These are phyloP conservation scores for Plectosphaerella plurivora DNA, from an alignment of 2,329 filamentous ascomycete genomes.

Conservation along the genomic window DNA sequence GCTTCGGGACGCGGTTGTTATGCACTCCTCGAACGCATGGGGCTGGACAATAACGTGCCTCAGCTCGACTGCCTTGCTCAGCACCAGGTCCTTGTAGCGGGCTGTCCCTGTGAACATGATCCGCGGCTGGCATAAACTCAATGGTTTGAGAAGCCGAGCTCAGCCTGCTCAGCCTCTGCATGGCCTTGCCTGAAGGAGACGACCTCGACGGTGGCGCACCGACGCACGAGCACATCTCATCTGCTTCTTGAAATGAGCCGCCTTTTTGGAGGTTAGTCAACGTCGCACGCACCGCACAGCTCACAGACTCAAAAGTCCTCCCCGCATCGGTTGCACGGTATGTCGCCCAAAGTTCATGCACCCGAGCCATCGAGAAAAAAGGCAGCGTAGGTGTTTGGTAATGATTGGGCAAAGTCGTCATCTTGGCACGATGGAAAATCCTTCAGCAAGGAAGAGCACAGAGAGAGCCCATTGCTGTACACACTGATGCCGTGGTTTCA, in stretches of 20 bases:
- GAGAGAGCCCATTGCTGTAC: conserved; percentile 50
- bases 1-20: background rate
- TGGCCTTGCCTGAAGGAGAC: no score
- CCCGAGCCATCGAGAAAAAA: conserved; percentile 22
- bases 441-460: conserved; percentile 52
- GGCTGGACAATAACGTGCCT: background rate
- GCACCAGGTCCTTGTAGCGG: no score
- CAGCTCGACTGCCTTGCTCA: background rate
- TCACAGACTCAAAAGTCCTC: no score
- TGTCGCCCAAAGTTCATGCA: conserved; percentile 55
- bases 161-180: no score
- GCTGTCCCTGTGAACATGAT: no score
- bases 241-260: no score
- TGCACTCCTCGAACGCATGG: background rate
- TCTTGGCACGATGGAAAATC: conserved; percentile 53
- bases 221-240: no score
- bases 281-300: no score
- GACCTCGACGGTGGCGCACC: no score
- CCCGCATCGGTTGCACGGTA: conserved; percentile 7
- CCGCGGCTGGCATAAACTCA: no score
- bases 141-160: no score
- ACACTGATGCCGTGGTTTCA: conserved; percentile 48
- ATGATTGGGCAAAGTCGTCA: conserved; percentile 41
- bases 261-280: no score
- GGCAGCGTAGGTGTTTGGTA: conserved; percentile 51